A percentile compares a stretch with the other conserved stretches of the same genome.
These are phyloP conservation scores for Zarea fungicola DNA, from an alignment of 2,329 filamentous ascomycete genomes.

Conservation along the genomic window DNA sequence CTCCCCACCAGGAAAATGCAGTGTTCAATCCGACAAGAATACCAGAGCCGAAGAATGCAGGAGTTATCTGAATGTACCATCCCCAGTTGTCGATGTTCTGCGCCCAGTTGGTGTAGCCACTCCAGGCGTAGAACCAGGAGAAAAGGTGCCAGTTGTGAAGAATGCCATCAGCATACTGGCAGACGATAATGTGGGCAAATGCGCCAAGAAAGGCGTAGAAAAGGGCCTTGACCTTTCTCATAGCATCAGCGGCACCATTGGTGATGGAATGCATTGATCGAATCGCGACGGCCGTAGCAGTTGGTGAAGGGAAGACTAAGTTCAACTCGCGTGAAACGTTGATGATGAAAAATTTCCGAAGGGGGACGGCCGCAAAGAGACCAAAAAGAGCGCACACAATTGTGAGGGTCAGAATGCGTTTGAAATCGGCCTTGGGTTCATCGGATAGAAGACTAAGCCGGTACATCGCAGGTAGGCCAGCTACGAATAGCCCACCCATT, in stretches of 20 bases:
- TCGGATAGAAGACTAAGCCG: conserved; percentile 45
- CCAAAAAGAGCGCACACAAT: conserved; percentile 60
- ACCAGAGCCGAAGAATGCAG: conserved; percentile 55
- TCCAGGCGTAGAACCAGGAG: conserved; percentile 51
- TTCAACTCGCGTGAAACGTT: conserved; percentile 56
- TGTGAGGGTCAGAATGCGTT: conserved; percentile 54
- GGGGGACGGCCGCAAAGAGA: conserved; percentile 56
- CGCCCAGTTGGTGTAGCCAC: conserved; percentile 43
- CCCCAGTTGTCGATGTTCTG: conserved; percentile 55
- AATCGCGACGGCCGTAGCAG: conserved; percentile 57
- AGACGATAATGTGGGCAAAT: conserved; percentile 48
- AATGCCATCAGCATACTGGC: conserved; percentile 55
- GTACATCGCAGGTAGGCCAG: conserved; percentile 56
- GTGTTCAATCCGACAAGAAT: conserved; percentile 49
- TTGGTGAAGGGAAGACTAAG: conserved; percentile 54
- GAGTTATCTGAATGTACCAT: conserved; percentile 55
- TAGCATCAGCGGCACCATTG: conserved; percentile 45
- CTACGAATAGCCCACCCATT: conserved; percentile 52
- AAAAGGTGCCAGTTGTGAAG: conserved; percentile 55
- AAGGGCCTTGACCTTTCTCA: conserved; percentile 53
- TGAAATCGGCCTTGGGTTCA: conserved; percentile 50
- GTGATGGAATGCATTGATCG: conserved; percentile 56
- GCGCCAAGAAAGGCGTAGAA: conserved; percentile 45
- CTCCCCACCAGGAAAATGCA: conserved; percentile 51
- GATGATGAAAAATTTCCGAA: conserved; percentile 65